These are phyloP conservation scores for Xylariaceae sp. DNA, from an alignment of 2,329 filamentous ascomycete genomes.

Conservation along the genomic window DNA sequence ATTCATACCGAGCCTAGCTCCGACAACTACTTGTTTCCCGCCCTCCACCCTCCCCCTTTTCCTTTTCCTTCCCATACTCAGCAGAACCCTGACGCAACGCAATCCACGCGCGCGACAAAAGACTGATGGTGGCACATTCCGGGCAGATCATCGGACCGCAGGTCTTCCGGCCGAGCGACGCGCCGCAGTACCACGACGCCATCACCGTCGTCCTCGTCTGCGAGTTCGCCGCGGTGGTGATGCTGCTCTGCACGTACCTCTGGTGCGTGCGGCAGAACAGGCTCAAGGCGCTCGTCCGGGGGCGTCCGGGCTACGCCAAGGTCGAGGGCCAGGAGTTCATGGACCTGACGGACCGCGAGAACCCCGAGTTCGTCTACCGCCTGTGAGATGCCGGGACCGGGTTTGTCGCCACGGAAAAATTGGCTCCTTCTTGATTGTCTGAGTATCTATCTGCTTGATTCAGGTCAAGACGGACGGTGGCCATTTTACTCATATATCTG, in stretches of 20 bases:
- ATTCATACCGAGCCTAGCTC: too few species aligned
- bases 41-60: neutral
- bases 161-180: constrained; percentile 47
- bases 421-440: too few species aligned
- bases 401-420: too few species aligned
- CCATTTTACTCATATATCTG: too few species aligned
- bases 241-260: constrained; percentile 54
- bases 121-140: too few species aligned
- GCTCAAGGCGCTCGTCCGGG: constrained; percentile 46
- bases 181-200: constrained; percentile 53
- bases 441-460: too few species aligned
- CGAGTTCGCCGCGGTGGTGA: constrained; percentile 42
- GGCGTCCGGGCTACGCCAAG: constrained; percentile 48
- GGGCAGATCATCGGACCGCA: constrained; percentile 40
- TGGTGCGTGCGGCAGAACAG: constrained; percentile 53
- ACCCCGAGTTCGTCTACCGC: constrained; percentile 55
- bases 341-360: constrained; percentile 60
- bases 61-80: neutral
- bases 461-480: too few species aligned
- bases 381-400: constrained; percentile 24
- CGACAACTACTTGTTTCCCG: too few species aligned
- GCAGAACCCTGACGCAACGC: neutral
- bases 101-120: too few species aligned
- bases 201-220: constrained; percentile 58
- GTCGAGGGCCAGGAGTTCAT: constrained; percentile 61